A percentile compares a stretch with the other conserved stretches of the same genome.
Conservation (phyloP, 164 flowering plant species). For the Piper longum region DNA sequence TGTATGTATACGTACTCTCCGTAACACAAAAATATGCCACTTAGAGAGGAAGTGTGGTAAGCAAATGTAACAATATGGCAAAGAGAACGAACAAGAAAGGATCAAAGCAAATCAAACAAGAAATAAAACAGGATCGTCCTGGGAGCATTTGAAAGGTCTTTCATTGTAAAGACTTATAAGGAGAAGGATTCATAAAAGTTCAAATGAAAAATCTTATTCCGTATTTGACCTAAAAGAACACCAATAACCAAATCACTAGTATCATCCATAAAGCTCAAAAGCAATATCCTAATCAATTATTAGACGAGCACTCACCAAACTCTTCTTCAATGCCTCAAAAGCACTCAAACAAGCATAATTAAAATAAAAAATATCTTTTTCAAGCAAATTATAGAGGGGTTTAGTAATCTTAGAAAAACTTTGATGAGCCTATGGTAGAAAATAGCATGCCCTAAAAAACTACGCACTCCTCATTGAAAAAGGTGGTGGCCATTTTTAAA, state of each 20-base stretch:
- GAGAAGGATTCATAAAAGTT: constrained; percentile 27
- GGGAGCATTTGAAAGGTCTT: background rate
- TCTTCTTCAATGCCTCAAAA: background rate
- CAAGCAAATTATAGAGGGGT: too few species aligned
- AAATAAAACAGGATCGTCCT: background rate
- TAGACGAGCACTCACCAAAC: background rate
- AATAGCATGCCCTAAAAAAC: too few species aligned
- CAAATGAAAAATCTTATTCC: constrained; percentile 2
- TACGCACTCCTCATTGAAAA: too few species aligned
- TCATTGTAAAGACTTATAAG: constrained; percentile 3
- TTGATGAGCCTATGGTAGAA: too few species aligned
- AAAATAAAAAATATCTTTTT: too few species aligned
- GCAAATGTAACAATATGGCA: too few species aligned
- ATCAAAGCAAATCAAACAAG: background rate
- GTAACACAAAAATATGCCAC: too few species aligned
- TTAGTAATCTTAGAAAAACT: too few species aligned
- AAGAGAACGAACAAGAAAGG: background rate
- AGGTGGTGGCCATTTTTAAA: too few species aligned
- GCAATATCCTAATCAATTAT: background rate
- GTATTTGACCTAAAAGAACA: background rate
- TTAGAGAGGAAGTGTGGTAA: too few species aligned
- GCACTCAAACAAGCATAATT: too few species aligned
- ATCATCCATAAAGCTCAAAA: background rate
- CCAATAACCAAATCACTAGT: background rate
- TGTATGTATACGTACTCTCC: too few species aligned